Conservation (phyloP, 306 rosid species). For the Astragalus glycyphyllos region DNA sequence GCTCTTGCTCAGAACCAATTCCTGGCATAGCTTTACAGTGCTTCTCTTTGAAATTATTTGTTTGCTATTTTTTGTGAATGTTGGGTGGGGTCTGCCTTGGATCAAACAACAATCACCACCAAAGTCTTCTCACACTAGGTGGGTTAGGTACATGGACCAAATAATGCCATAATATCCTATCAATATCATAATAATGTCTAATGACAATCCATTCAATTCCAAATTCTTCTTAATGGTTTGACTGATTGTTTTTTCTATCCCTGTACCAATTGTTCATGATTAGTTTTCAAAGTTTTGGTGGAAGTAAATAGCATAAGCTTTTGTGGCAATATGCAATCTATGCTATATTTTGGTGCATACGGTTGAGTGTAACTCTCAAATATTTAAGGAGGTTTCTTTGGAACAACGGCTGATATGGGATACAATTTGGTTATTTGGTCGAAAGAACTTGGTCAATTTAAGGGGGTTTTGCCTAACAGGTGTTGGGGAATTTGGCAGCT, state of each 20-base stretch:
- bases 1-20: background rate
- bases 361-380: slow-evolving; percentile 4
- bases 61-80: slow-evolving; percentile 21
- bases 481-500: slow-evolving; percentile 28
- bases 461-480: background rate
- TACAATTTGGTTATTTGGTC: slow-evolving; percentile 8
- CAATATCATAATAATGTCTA: background rate
- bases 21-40: slow-evolving; percentile 8
- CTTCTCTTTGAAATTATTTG: slow-evolving; percentile 5
- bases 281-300: slow-evolving; percentile 5
- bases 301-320: slow-evolving; percentile 3
- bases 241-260: background rate
- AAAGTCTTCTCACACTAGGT: background rate
- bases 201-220: background rate
- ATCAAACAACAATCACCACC: too few species aligned
- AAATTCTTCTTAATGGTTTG: slow-evolving; percentile 10
- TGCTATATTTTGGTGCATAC: slow-evolving; percentile 11
- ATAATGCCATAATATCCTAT: background rate
- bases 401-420: slow-evolving; percentile 14
- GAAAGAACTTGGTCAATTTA: slow-evolving; percentile 1
- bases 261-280: slow-evolving; percentile 6
- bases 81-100: background rate
- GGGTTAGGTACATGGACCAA: slow-evolving; percentile 6
- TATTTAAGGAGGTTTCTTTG: slow-evolving; percentile 20
- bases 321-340: slow-evolving; percentile 16